A percentile compares a stretch with the other conserved stretches of the same genome.
Conservation (phyloP, 768 basidiomycete species). For the Paxillus ammoniavirescens region DNA sequence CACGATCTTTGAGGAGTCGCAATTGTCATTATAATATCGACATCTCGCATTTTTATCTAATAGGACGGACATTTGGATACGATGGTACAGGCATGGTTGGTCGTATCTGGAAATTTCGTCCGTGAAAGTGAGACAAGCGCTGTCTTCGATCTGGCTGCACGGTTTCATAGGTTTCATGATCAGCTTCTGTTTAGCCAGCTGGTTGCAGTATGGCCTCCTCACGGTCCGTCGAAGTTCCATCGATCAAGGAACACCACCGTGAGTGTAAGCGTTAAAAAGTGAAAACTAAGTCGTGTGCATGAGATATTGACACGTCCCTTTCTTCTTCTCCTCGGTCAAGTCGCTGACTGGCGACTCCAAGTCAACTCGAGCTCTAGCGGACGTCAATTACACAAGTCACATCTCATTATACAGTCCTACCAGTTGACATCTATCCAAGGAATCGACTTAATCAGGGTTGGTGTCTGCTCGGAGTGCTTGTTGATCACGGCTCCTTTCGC, state of each 20-base stretch:
- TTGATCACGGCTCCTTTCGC: conserved; percentile 10
- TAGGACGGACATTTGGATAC: conserved; percentile 36
- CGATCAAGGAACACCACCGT: conserved; percentile 10
- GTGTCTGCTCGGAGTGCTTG: conserved; percentile 5
- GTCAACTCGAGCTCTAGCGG: conserved; percentile 12
- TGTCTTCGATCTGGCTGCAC: conserved; percentile 7
- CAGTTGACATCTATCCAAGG: conserved; percentile 28
- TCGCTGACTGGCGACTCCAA: background rate
- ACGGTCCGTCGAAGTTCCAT: conserved; percentile 14
- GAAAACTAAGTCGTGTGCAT: background rate
- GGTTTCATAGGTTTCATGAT: conserved; percentile 16
- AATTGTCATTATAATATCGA: conserved; percentile 20
- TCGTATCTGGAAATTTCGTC: conserved; percentile 25
- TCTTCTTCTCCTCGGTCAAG: background rate
- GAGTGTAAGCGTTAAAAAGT: conserved; percentile 8
- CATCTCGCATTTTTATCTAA: conserved; percentile 32
- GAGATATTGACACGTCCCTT: background rate
- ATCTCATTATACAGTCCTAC: background rate
- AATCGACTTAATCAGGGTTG: conserved; percentile 21
- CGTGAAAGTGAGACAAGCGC: conserved; percentile 16
- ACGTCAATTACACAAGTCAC: background rate
- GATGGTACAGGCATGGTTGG: conserved; percentile 19
- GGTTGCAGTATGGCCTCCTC: conserved; percentile 32
- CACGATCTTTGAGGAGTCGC: conserved; percentile 22
- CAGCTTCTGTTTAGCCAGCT: conserved; percentile 24